Percentiles rank a stretch among this genome's conserved stretches.
Evolutionary conservation across 2,329 filamentous ascomycete species (phyloP).

Genomic region (Ambrosiella xylebori): DNA sequence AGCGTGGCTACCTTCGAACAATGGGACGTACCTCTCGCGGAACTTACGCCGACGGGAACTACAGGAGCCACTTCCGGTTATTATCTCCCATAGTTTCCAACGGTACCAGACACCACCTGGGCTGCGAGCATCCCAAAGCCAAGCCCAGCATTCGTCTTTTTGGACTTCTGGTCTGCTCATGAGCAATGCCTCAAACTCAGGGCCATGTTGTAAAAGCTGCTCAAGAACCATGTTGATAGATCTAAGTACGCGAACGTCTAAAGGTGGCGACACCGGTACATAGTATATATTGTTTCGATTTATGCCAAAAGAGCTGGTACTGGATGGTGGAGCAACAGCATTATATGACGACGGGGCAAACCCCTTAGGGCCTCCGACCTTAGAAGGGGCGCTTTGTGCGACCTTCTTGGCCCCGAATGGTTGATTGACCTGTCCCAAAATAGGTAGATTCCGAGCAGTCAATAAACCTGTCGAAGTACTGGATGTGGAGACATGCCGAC

Average conservation of each 20-base stretch:
- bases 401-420: conserved; percentile 65
- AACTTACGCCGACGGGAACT: not conserved
- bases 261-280: conserved; percentile 57
- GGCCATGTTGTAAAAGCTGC: conserved; percentile 57
- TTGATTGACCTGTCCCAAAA: conserved; percentile 26
- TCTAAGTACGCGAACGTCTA: conserved; percentile 59
- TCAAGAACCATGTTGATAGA: conserved; percentile 83
- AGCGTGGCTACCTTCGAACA: conserved; percentile 60
- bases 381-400: conserved; percentile 16
- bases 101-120: conserved; percentile 77
- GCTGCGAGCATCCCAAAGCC: conserved; percentile 76
- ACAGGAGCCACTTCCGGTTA: conserved; percentile 32
- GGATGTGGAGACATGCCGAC: conserved; percentile 53
- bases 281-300: conserved; percentile 36
- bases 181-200: conserved; percentile 77
- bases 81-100: conserved; percentile 74
- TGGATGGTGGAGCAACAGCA: conserved; percentile 8
- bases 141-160: conserved; percentile 77
- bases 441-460: conserved; percentile 12
- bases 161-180: conserved; percentile 79
- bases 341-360: conserved; percentile 60
- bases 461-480: not conserved
- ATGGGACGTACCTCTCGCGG: conserved; percentile 32
- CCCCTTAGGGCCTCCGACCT: conserved; percentile 24
- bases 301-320: conserved; percentile 15